A percentile compares a stretch with the other conserved stretches of the same genome.
phyloP scores from a whole-genome alignment of 2,329 filamentous ascomycete species.

The Talaromyces sp. region DNA sequence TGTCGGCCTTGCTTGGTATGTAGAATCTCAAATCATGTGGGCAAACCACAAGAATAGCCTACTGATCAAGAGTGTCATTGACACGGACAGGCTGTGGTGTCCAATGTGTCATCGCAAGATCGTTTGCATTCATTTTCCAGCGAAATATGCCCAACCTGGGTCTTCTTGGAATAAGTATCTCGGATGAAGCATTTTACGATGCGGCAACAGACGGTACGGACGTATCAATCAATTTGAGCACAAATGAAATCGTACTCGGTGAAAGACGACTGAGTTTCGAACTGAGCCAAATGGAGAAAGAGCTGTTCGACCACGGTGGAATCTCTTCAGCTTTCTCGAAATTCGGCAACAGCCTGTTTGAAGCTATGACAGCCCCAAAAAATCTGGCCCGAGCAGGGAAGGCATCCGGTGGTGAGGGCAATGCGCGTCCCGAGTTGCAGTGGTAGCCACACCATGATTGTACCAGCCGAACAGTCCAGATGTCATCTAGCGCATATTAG shows the following conservation, averaged over 20 bases:
- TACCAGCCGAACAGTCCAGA: neutral
- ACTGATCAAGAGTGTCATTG: neutral
- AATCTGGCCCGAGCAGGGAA: neutral
- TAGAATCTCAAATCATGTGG: neutral
- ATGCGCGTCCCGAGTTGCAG: conserved; percentile 5
- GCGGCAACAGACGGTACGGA: conserved; percentile 32
- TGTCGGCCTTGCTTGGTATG: conserved; percentile 38
- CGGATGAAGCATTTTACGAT: conserved; percentile 39
- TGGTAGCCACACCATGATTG: neutral
- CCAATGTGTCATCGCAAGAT: conserved; percentile 44
- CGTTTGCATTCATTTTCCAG: conserved; percentile 47
- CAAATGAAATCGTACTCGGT: conserved; percentile 22
- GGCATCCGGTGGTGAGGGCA: neutral
- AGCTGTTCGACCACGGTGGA: conserved; percentile 37
- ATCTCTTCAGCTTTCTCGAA: conserved; percentile 40
- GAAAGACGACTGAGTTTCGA: conserved; percentile 32
- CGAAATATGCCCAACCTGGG: conserved; percentile 47
- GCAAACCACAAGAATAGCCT: neutral
- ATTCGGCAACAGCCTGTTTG: conserved; percentile 37
- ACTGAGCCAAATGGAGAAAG: conserved; percentile 40
- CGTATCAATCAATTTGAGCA: conserved; percentile 37
- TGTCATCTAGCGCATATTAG: neutral
- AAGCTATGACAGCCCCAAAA: conserved; percentile 23
- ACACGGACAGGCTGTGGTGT: conserved; percentile 30
- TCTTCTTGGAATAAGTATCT: conserved; percentile 43